Evolutionary conservation across 164 flowering plant species (phyloP).

Genomic region (Piper betle): DNA sequence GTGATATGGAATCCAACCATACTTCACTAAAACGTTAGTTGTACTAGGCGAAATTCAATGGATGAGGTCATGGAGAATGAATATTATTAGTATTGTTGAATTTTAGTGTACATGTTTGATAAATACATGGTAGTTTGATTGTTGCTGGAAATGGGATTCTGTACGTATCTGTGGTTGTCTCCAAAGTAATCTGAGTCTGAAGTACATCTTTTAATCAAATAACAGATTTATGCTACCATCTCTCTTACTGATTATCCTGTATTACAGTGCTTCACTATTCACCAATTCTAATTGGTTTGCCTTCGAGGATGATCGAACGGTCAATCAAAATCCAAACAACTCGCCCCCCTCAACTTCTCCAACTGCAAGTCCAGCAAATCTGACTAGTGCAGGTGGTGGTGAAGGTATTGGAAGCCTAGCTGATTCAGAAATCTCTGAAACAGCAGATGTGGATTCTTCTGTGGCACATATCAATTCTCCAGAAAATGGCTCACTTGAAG

Average conservation of each 20-base stretch:
- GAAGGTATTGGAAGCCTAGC: constrained; percentile 33
- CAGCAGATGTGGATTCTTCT: constrained; percentile 28
- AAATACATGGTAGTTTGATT: too few species aligned
- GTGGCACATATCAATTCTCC: neutral
- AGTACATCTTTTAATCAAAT: too few species aligned
- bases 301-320: constrained; percentile 56
- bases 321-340: constrained; percentile 32
- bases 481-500: constrained; percentile 13
- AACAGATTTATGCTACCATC: too few species aligned
- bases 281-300: constrained; percentile 97
- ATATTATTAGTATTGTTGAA: too few species aligned
- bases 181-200: too few species aligned
- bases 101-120: too few species aligned
- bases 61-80: too few species aligned
- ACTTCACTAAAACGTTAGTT: too few species aligned
- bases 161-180: too few species aligned
- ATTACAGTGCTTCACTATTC: constrained; percentile 63
- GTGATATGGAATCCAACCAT: too few species aligned
- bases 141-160: too few species aligned
- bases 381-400: constrained; percentile 17
- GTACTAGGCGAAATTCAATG: too few species aligned
- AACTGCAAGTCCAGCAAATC: constrained; percentile 22
- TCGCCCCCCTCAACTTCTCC: constrained; percentile 47
- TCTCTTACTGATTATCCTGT: neutral
- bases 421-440: constrained; percentile 43